These are phyloP conservation scores for Lachancea thermotolerans DNA, from an alignment of 805 yeast genomes.

Conservation along the genomic window DNA sequence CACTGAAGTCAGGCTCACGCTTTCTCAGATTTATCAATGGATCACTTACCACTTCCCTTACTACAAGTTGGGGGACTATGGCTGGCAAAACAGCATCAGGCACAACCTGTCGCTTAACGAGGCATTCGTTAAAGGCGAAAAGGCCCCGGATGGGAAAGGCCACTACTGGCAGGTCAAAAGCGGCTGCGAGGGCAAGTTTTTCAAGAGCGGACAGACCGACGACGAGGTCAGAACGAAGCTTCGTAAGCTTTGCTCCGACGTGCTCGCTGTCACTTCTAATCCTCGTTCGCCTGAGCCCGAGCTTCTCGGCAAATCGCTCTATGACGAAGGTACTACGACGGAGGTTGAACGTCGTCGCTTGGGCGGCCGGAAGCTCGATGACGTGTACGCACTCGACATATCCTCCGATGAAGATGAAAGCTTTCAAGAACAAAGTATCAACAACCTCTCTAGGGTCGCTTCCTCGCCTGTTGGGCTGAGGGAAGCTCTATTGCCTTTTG, in stretches of 20 bases:
- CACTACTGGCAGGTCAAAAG: conserved; percentile 88
- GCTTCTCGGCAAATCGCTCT: background rate
- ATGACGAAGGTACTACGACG: background rate
- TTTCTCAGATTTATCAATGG: conserved; percentile 88
- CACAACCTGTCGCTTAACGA: conserved; percentile 90
- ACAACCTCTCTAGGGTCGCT: background rate
- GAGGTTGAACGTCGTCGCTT: too few species aligned
- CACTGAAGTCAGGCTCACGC: conserved; percentile 61
- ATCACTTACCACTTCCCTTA: conserved; percentile 78
- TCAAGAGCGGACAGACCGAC: conserved; percentile 39
- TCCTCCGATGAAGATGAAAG: conserved; percentile 3
- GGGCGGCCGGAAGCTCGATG: background rate
- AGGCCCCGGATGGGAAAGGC: conserved; percentile 79
- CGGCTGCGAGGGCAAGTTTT: conserved; percentile 78
- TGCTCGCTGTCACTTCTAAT: conserved; percentile 1
- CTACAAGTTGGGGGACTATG: conserved; percentile 78
- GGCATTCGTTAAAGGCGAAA: conserved; percentile 82
- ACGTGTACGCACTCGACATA: conserved; percentile 2
- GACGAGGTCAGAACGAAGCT: conserved; percentile 20
- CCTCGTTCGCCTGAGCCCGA: background rate
- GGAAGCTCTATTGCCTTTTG: background rate
- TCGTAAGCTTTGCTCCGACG: conserved; percentile 3
- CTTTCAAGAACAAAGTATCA: background rate
- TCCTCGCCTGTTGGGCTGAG: conserved; percentile 3
- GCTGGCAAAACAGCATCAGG: conserved; percentile 97